These are phyloP conservation scores for Candida coquimbonensis DNA, from an alignment of 805 yeast genomes.

Conservation along the genomic window DNA sequence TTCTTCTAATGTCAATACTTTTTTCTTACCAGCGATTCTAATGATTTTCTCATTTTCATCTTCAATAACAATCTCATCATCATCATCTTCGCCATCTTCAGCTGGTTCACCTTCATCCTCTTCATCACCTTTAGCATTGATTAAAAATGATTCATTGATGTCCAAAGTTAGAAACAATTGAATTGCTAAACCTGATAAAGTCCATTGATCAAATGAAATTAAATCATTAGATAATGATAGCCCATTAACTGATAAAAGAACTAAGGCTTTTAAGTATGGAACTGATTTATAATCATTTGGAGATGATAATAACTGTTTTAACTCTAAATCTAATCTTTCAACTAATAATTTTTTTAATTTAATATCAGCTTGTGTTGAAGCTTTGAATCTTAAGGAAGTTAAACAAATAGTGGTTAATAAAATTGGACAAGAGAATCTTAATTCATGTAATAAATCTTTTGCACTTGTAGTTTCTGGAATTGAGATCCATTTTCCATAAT, in stretches of 20 bases:
- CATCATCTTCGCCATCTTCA: conserved; percentile 1
- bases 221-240: conserved; percentile 48
- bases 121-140: conserved; percentile 8
- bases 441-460: conserved; percentile 38
- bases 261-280: conserved; percentile 64
- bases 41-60: background rate
- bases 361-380: conserved; percentile 4
- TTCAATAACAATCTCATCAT: conserved; percentile 22
- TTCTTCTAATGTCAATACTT: conserved; percentile 20
- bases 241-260: conserved; percentile 58
- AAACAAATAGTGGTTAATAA: conserved; percentile 63
- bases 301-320: conserved; percentile 35
- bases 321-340: conserved; percentile 31
- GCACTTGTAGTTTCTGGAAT: conserved; percentile 46
- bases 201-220: conserved; percentile 62
- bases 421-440: conserved; percentile 48
- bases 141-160: conserved; percentile 19
- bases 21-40: background rate
- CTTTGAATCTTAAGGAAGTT: conserved; percentile 47
- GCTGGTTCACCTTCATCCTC: background rate
- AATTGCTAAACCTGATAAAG: conserved; percentile 56
- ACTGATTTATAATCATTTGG: conserved; percentile 40
- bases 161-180: conserved; percentile 53
- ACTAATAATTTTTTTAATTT: conserved; percentile 22
- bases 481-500: conserved; percentile 75